A percentile compares a stretch with the other conserved stretches of the same genome.
These are phyloP conservation scores for Citrus inodora DNA, from an alignment of 345 rosid genomes.

Conservation along the genomic window DNA sequence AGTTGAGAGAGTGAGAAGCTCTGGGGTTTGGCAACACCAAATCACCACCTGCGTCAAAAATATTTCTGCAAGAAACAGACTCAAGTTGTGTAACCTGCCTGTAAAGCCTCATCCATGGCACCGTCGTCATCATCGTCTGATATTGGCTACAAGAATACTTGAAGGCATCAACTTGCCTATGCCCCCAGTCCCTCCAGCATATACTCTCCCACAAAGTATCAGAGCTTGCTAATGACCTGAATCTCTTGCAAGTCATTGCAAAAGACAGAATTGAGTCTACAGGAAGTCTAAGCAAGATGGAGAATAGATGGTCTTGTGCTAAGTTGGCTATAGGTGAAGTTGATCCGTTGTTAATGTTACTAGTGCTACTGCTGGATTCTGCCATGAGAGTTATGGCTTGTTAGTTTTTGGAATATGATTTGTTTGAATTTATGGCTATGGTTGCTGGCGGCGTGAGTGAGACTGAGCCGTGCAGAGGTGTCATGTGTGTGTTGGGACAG, in stretches of 20 bases:
- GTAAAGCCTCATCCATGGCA: constrained; percentile 74
- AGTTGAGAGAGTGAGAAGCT: constrained; percentile 95
- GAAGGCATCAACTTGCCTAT: constrained; percentile 47
- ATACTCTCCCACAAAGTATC: constrained; percentile 78
- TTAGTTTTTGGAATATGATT: not conserved
- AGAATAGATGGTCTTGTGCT: constrained; percentile 64
- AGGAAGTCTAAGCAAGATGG: constrained; percentile 80
- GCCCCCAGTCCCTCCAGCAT: constrained; percentile 76
- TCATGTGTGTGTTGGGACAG: not conserved
- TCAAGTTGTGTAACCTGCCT: constrained; percentile 54
- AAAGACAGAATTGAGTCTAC: constrained; percentile 67
- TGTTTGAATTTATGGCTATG: constrained; percentile 9
- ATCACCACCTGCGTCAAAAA: constrained; percentile 37
- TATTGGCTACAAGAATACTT: constrained; percentile 34
- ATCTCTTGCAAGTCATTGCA: constrained; percentile 65
- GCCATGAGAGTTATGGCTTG: constrained; percentile 25
- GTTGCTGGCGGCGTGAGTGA: not conserved
- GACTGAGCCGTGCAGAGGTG: not conserved
- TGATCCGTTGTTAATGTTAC: constrained; percentile 17
- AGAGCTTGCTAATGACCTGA: constrained; percentile 48
- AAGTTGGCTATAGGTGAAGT: constrained; percentile 27
- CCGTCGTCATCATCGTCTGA: constrained; percentile 8
- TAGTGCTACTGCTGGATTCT: constrained; percentile 17
- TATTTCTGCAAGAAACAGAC: constrained; percentile 52
- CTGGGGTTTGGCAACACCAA: constrained; percentile 59